Base-by-base conservation (phyloP, 768 basidiomycete genomes). In the Boletus coccyginus region DNA sequence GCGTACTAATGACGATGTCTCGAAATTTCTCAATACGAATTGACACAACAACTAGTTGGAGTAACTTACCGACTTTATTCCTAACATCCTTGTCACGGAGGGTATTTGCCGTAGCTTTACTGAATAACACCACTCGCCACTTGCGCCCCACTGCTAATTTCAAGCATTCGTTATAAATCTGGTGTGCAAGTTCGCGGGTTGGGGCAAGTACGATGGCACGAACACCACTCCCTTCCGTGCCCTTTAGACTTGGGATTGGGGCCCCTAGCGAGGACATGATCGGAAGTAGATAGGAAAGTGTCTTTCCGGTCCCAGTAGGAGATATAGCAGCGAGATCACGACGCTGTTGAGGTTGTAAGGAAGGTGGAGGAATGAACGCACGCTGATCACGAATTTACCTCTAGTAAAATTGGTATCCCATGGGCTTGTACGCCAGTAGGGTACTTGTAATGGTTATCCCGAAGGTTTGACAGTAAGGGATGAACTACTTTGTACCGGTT, bases 301-400 rank as follows among this genome's bases (percentile, higher is more conserved):
- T 99, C 77, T 99, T 99, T 57, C 97, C 97, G 11, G 92, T 95
- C 48, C 97, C 97, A 7, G 97, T 99, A 0, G 97, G 97, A 1
- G 97, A 97, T 19, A 98, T 90, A 31, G 95, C 96, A 51, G 91
- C 87, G 24, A 97, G 78, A 72, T 99, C 96, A 55, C 91, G 85
- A 58, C 77, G 78, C 92, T 92, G 56, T 31, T 24, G 40, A 45
- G 13, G 36, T 29, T 21, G 49, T 52, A 21, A 61, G 19, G 8
- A 40, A 32, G 24, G 9, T 21, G 11, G 12, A 50, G 13, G 1
- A 27, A 50, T 27, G 27, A 56, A 63, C 31, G 14, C 40, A 47
- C 17, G 36, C 13, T 3, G 46, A 12, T 46, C 38, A 38, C 63
- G 5, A 13, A 58, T 82, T 54, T 57, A 88, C 92, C 76, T 92